Evolutionary conservation across 192 early-diverging fungal genomes (phyloP), one percentile per base, ranked within the genome.

Genomic region (Geosiphon pyriformis): DNA sequence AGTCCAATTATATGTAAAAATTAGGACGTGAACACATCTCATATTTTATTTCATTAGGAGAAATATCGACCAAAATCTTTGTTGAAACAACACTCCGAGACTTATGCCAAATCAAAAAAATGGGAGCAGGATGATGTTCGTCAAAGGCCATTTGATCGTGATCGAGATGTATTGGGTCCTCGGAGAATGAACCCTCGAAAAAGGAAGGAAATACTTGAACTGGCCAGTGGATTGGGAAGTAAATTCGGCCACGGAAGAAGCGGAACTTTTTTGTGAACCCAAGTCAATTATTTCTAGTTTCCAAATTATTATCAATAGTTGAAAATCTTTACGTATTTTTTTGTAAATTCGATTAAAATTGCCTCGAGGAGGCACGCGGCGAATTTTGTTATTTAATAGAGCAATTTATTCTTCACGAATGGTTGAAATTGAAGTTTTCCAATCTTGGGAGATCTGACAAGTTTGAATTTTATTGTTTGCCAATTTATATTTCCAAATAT

Each of bases 121-220:
- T 76, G 79, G 70, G 57, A 74, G 64, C 70, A 81, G 12, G 79
- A 82, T 23, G 81, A 85, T 34, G 77, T 71, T 0, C 73, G 75
- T 53, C 76, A 80, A 56, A 75, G 81, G 27, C 62, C 72, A 25
- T 85, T 85, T 72, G 83, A 85, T 64, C 75, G 83, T 23, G 81
- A 85, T 29, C 73, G 69, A 68, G 83, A 85, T 69, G 74, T 85
- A 27, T 72, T 76, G 20, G 78, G 80, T 23, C 56, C 76, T 11
- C 79, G 81, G 42, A 66, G 71, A 10, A 74, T 83, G 33, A 78
- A 81, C 37, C 52, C 75, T 22, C 78, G 78, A 26, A 70, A 76
- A 35, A 55, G 81, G 7, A 56, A 74, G 20, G 74, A 83, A 29
- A 57, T 85, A 58, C 53, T 83, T 37, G 74, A 82, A 20, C 54